Conservation (phyloP, 352 stramenopile species). For the Globisporangium camurandrum region DNA sequence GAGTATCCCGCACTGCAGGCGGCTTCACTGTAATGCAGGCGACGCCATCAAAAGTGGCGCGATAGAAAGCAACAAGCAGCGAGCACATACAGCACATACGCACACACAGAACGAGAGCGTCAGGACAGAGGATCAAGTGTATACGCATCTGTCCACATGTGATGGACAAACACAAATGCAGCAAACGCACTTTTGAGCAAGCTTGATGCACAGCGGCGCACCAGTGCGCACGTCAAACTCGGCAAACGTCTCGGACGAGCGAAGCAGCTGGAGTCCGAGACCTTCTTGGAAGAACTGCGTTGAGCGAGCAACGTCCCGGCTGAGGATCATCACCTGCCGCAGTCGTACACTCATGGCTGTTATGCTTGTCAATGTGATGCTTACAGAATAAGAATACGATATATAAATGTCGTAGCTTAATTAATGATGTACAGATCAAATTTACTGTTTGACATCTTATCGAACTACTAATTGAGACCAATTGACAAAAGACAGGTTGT, state of each 20-base stretch:
- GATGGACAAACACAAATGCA: neutral
- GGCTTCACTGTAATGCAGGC: conserved; percentile 44
- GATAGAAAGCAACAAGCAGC: no score
- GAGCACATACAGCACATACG: neutral
- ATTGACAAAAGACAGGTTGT: no score
- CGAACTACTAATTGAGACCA: no score
- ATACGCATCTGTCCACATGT: neutral
- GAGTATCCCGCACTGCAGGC: conserved; percentile 84
- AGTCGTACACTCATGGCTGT: conserved; percentile 24
- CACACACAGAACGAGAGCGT: neutral
- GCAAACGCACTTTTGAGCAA: conserved; percentile 54
- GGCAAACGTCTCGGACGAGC: conserved; percentile 71
- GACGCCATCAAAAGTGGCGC: no score
- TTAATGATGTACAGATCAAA: no score
- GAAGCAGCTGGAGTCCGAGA: conserved; percentile 63
- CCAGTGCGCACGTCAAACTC: conserved; percentile 66
- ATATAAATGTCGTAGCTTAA: no score
- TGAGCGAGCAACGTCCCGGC: conserved; percentile 68
- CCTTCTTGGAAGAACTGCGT: conserved; percentile 83
- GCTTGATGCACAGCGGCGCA: conserved; percentile 72
- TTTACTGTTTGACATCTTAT: no score
- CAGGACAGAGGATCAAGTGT: neutral
- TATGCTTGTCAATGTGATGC: conserved; percentile 1
- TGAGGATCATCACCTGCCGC: conserved; percentile 81
- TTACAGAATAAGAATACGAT: no score